Percentiles rank a stretch among this genome's conserved stretches.
Evolutionary conservation across 116 monocot species (phyloP).

Genomic region (Phalaenopsis hybrid): DNA sequence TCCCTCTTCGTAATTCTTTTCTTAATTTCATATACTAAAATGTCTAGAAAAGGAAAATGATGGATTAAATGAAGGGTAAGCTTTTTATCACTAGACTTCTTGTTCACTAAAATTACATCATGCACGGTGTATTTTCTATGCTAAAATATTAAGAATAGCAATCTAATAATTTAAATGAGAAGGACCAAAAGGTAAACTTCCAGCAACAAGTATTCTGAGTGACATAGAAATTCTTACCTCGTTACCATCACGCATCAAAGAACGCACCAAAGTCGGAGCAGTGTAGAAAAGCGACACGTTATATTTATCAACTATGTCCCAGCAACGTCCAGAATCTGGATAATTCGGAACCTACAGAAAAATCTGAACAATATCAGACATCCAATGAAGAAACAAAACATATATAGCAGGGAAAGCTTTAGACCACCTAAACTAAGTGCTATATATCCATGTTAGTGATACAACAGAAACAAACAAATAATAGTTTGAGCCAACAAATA

Average conservation of each 20-base stretch:
- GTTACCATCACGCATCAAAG: constrained; percentile 90
- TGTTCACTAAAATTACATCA: not conserved
- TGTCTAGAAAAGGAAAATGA: not conserved
- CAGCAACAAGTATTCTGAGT: not conserved
- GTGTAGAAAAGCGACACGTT: constrained; percentile 95
- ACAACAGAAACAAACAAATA: not conserved
- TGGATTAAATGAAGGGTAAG: not conserved
- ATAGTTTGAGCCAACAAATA: not conserved
- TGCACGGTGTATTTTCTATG: not conserved
- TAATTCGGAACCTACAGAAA: constrained; percentile 79
- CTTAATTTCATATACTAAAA: not conserved
- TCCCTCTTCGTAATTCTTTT: not conserved
- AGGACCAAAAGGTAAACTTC: not conserved
- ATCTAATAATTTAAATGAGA: not conserved
- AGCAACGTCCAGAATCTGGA: constrained; percentile 85
- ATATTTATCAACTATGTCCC: constrained; percentile 99
- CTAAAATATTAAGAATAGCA: not conserved
- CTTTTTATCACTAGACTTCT: not conserved
- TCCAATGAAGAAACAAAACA: not conserved
- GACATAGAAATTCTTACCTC: constrained; percentile 37
- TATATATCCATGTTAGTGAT: not conserved
- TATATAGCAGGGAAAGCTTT: not conserved
- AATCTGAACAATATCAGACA: not conserved
- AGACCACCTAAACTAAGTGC: not conserved
- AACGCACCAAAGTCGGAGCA: constrained; percentile 90